phyloP scores from a whole-genome alignment of 768 basidiomycete species.

The Tylopilus balloui region DNA sequence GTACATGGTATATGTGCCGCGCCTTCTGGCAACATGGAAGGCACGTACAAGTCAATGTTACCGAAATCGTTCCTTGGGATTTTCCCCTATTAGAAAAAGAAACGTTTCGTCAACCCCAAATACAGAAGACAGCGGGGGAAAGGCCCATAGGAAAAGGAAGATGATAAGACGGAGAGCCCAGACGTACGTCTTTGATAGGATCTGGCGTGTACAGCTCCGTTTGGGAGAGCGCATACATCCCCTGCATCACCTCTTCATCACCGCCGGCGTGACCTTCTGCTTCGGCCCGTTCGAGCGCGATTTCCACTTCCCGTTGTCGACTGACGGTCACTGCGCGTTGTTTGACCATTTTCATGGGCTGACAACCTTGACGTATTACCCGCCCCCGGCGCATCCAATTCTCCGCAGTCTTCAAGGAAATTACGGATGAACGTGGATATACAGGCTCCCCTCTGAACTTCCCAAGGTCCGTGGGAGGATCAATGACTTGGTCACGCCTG shows the following conservation, averaged over 20 bases:
- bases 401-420: slow-evolving; percentile 86
- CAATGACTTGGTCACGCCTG: slow-evolving; percentile 79
- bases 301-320: slow-evolving; percentile 67
- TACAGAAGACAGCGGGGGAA: not conserved
- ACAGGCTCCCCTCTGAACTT: slow-evolving; percentile 92
- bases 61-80: slow-evolving; percentile 96
- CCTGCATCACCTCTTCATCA: slow-evolving; percentile 71
- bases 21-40: slow-evolving; percentile 89
- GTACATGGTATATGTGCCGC: slow-evolving; percentile 87
- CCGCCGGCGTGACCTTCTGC: slow-evolving; percentile 35
- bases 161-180: slow-evolving; percentile 35
- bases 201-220: slow-evolving; percentile 77
- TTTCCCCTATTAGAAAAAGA: slow-evolving; percentile 57
- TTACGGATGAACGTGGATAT: slow-evolving; percentile 77
- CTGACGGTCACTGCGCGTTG: slow-evolving; percentile 77
- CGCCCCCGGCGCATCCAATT: slow-evolving; percentile 93
- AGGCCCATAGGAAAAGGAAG: slow-evolving; percentile 1
- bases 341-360: slow-evolving; percentile 90
- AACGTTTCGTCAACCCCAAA: slow-evolving; percentile 4
- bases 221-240: slow-evolving; percentile 79
- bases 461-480: slow-evolving; percentile 78
- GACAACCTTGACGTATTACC: slow-evolving; percentile 62
- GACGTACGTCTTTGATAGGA: slow-evolving; percentile 83
- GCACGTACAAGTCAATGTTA: slow-evolving; percentile 93
- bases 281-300: slow-evolving; percentile 42